phyloP scores from a whole-genome alignment of 768 basidiomycete species.

The Suillus paluster region DNA sequence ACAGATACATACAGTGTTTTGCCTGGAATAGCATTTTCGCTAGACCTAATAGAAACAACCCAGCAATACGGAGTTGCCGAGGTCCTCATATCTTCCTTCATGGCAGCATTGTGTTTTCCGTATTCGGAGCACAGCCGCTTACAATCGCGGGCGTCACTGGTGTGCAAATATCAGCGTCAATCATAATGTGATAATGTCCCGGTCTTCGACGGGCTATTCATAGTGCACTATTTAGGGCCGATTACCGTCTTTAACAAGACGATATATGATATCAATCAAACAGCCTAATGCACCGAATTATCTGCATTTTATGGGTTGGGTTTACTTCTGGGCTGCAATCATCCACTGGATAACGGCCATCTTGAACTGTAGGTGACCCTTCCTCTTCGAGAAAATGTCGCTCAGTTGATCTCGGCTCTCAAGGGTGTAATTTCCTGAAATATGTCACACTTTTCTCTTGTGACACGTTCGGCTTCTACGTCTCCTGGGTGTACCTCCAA shows the following conservation, averaged over 20 bases:
- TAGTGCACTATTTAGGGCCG: slow-evolving; percentile 57
- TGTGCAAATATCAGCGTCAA: slow-evolving; percentile 25
- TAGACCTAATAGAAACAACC: slow-evolving; percentile 92
- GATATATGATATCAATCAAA: slow-evolving; percentile 73
- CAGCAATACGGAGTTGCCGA: slow-evolving; percentile 89
- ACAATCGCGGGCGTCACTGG: slow-evolving; percentile 93
- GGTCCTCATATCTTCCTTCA: slow-evolving; percentile 81
- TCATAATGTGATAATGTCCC: not conserved
- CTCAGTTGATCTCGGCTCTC: slow-evolving; percentile 4
- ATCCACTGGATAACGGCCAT: slow-evolving; percentile 82
- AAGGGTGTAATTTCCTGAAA: slow-evolving; percentile 83
- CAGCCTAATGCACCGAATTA: slow-evolving; percentile 69
- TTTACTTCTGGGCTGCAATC: slow-evolving; percentile 89
- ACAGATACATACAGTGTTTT: slow-evolving; percentile 71
- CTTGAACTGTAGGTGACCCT: slow-evolving; percentile 62
- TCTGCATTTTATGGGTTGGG: slow-evolving; percentile 90
- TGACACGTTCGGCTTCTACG: slow-evolving; percentile 93
- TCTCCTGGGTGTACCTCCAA: slow-evolving; percentile 88
- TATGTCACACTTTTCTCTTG: slow-evolving; percentile 91
- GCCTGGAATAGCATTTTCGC: slow-evolving; percentile 89
- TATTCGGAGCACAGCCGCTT: slow-evolving; percentile 89
- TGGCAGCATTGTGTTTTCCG: slow-evolving; percentile 86
- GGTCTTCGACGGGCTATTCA: no score
- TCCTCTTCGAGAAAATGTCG: not conserved
- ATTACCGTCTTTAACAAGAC: slow-evolving; percentile 94